Evolutionary conservation across 179 eudicot species (phyloP).

Genomic region (Heliamphora pulchella): DNA sequence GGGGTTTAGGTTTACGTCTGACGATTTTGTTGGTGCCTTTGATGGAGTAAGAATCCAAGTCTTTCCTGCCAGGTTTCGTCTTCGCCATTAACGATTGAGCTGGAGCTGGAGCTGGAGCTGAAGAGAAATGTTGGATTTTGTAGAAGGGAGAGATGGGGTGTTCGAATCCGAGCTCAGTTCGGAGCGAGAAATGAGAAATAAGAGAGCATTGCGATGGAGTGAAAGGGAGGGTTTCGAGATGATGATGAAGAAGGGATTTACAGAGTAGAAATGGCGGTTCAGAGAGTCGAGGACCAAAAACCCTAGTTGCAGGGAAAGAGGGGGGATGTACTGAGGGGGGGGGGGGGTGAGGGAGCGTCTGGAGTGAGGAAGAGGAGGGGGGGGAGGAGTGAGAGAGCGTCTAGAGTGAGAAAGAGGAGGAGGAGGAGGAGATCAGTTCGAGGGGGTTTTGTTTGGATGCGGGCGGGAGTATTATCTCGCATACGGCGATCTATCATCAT

Average conservation of each 20-base stretch:
- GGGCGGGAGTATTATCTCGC: neutral
- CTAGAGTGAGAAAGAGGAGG: neutral
- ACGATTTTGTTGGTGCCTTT: constrained; percentile 93
- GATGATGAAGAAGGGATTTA: constrained; percentile 4
- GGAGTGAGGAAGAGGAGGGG: neutral
- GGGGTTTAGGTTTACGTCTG: constrained; percentile 38
- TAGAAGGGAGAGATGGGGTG: neutral
- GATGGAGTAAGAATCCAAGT: constrained; percentile 87
- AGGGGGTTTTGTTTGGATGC: constrained; percentile 4
- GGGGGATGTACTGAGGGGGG: too few species aligned
- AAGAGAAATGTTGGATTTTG: neutral
- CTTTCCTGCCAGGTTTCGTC: constrained; percentile 89
- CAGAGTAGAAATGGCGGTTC: constrained; percentile 8
- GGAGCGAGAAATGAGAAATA: neutral
- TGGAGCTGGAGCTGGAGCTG: neutral
- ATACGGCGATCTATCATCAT: too few species aligned
- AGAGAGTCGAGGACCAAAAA: constrained; percentile 16
- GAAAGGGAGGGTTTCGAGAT: neutral
- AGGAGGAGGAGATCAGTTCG: neutral
- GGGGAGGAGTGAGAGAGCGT: neutral
- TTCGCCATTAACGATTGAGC: constrained; percentile 61
- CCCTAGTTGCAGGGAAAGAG: constrained; percentile 20
- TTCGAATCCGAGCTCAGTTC: constrained; percentile 4
- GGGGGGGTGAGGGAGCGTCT: neutral
- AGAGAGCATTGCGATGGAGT: neutral